Percentiles rank a stretch among this genome's conserved stretches.
These are phyloP conservation scores for Trichoderma hamatum DNA, from an alignment of 2,329 filamentous ascomycete genomes.

Conservation along the genomic window DNA sequence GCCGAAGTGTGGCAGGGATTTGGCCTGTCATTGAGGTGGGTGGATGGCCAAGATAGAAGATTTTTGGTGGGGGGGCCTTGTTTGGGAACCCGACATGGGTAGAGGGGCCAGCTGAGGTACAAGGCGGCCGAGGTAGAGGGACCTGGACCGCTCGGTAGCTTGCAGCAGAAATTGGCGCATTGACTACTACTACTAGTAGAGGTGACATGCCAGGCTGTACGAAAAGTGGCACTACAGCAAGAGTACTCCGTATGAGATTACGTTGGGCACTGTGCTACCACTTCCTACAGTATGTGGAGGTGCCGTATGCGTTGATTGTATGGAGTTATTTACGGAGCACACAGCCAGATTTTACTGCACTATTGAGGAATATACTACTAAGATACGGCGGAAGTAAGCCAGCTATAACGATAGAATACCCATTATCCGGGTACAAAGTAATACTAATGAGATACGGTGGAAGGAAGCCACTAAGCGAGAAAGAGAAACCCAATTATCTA, in stretches of 20 bases:
- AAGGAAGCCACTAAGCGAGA: no score
- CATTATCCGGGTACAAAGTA: no score
- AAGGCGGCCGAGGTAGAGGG: neutral
- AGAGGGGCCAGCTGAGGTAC: neutral
- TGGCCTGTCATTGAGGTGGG: conserved; percentile 7
- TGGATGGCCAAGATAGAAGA: neutral
- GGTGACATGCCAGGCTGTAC: neutral
- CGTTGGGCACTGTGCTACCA: neutral
- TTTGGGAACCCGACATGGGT: neutral
- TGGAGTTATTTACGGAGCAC: neutral
- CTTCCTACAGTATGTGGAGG: neutral
- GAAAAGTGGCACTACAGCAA: no score
- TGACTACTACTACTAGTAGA: no score
- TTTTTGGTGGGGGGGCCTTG: conserved; percentile 16
- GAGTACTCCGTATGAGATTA: neutral
- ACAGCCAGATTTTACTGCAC: neutral
- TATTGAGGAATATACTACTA: neutral
- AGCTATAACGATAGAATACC: neutral
- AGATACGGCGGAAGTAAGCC: neutral
- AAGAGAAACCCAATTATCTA: no score
- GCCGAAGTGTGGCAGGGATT: conserved; percentile 5
- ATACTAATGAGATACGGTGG: no score
- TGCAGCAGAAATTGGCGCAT: neutral
- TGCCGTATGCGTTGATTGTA: neutral
- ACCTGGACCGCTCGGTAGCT: neutral